phyloP scores from a whole-genome alignment of 345 rosid species.

The Eucalyptus regnans region DNA sequence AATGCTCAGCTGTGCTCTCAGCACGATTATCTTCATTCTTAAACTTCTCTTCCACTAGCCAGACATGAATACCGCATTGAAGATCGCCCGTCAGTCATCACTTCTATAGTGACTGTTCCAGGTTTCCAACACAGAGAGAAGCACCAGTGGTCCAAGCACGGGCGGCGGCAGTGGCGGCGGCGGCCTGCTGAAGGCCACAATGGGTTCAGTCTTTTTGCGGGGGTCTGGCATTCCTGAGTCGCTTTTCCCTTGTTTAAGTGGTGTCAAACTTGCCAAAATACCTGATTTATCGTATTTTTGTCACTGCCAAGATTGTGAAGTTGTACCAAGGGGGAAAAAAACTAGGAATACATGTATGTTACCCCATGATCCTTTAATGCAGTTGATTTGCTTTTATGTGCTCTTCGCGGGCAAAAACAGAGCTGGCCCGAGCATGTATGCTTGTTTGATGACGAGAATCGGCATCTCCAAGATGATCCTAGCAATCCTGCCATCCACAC shows the following conservation, averaged over 20 bases:
- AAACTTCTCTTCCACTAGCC: conserved; percentile 24
- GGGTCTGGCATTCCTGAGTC: not conserved
- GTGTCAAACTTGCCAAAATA: conserved; percentile 22
- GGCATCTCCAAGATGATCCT: not conserved
- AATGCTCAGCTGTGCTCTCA: conserved; percentile 16
- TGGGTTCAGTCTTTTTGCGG: conserved; percentile 25
- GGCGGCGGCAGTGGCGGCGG: conserved; percentile 41
- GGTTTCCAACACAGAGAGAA: conserved; percentile 33
- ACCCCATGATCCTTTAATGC: conserved; percentile 25
- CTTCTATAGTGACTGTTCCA: conserved; percentile 31
- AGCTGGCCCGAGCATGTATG: conserved; percentile 13
- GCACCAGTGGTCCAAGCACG: conserved; percentile 39
- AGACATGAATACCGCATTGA: not conserved
- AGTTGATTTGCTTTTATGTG: conserved; percentile 16
- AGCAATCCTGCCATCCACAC: not conserved
- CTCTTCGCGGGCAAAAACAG: conserved; percentile 5
- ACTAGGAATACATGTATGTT: not conserved
- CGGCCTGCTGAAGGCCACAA: conserved; percentile 46
- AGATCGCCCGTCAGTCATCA: conserved; percentile 9
- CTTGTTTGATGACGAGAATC: not conserved
- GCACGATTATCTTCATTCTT: conserved; percentile 16
- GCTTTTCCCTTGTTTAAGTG: conserved; percentile 18
- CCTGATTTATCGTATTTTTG: conserved; percentile 2
- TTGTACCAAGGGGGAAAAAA: not conserved
- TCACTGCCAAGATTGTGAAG: not conserved